Conservation (phyloP, 129 eudicot species). For the Artemisia annua region DNA sequence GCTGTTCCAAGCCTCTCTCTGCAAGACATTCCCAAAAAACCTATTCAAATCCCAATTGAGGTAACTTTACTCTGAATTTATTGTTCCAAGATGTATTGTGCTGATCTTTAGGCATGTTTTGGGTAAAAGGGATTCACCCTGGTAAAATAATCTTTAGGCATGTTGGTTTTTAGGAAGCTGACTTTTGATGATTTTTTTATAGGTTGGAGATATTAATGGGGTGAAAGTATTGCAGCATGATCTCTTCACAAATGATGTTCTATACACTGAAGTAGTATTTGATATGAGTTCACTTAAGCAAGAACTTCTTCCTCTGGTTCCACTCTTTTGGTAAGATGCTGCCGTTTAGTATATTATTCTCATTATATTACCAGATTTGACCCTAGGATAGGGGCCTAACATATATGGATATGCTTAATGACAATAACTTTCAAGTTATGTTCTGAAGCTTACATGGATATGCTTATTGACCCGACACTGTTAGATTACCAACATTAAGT, state of each 20-base stretch:
- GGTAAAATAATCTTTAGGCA: no score
- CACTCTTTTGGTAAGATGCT: slow-evolving; percentile 90
- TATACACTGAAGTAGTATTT: slow-evolving; percentile 90
- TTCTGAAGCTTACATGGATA: no score
- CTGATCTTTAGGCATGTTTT: no score
- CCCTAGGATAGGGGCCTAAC: neutral
- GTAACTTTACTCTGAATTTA: slow-evolving; percentile 34
- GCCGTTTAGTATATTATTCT: no score
- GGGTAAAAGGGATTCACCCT: no score
- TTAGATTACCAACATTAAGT: slow-evolving; percentile 9
- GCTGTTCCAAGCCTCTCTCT: slow-evolving; percentile 89
- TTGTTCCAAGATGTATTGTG: neutral
- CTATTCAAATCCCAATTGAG: slow-evolving; percentile 82
- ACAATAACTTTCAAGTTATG: no score
- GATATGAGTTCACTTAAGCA: slow-evolving; percentile 88
- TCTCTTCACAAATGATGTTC: slow-evolving; percentile 95
- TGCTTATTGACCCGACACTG: slow-evolving; percentile 3
- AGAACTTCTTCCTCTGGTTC: slow-evolving; percentile 95
- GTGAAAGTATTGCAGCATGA: slow-evolving; percentile 80
- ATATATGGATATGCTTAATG: neutral
- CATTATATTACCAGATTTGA: no score
- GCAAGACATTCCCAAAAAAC: slow-evolving; percentile 89
- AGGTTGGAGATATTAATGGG: slow-evolving; percentile 78
- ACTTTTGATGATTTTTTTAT: slow-evolving; percentile 18
- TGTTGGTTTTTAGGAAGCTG: slow-evolving; percentile 10